Percentiles rank a stretch among this genome's conserved stretches.
These are phyloP conservation scores for Lactifluus echinatus DNA, from an alignment of 768 basidiomycete genomes.

Conservation along the genomic window DNA sequence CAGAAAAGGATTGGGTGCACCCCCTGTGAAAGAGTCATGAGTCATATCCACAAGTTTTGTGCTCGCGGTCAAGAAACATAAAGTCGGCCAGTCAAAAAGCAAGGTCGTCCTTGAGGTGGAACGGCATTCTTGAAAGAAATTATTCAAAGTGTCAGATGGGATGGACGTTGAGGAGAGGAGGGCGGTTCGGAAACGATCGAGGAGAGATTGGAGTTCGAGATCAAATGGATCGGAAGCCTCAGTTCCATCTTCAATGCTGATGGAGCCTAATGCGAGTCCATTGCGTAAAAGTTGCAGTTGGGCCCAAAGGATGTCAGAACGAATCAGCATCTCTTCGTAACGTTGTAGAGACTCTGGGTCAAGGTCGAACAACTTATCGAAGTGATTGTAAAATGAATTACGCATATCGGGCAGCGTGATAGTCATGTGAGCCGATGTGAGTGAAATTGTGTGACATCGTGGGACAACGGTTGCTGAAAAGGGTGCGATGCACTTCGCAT, in stretches of 20 bases:
- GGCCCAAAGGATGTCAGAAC: conserved; percentile 50
- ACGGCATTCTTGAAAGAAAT: conserved; percentile 46
- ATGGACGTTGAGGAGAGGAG: conserved; percentile 36
- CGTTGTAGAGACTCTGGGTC: conserved; percentile 39
- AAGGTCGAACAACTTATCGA: conserved; percentile 36
- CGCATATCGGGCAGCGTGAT: conserved; percentile 47
- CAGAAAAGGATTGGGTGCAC: conserved; percentile 40
- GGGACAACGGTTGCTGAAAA: conserved; percentile 25
- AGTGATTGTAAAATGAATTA: conserved; percentile 47
- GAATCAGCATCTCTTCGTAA: conserved; percentile 64
- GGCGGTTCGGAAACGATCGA: conserved; percentile 47
- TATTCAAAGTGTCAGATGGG: conserved; percentile 39
- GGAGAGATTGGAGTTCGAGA: conserved; percentile 26
- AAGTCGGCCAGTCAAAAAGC: conserved; percentile 59
- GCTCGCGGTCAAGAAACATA: conserved; percentile 52
- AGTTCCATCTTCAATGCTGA: conserved; percentile 36
- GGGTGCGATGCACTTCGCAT: conserved; percentile 38
- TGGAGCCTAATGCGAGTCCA: conserved; percentile 56
- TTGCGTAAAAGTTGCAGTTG: conserved; percentile 61
- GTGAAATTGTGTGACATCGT: conserved; percentile 32
- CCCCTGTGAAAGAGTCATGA: conserved; percentile 7
- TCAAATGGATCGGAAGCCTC: conserved; percentile 4
- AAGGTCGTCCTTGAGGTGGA: conserved; percentile 37
- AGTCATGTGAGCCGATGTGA: conserved; percentile 40
- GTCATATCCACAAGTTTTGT: conserved; percentile 34